Evolutionary conservation across 805 yeast species (phyloP), one percentile per base, ranked within the genome.

Genomic region (Scheffersomyces amazonensis): DNA sequence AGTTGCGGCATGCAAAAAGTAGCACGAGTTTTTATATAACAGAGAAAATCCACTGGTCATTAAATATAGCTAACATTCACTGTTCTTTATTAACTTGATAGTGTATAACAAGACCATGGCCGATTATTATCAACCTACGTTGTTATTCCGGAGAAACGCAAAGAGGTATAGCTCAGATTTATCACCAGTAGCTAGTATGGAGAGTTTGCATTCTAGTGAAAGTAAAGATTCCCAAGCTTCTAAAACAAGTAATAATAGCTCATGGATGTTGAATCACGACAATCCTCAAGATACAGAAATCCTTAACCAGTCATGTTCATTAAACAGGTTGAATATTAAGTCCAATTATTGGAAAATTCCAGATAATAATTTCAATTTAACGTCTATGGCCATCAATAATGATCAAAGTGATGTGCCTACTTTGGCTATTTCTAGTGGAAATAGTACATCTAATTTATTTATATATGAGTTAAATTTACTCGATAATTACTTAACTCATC

Each of bases 391-490:
- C 17, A 43, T 62, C 12, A 53, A 46, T 32, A 36, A 37, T 13
- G 37, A 43, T 6, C 37, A 44, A 24, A 36, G 27, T 9, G 49
- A 46, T 22, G 40, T 52, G n/a, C 70, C 74, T 2, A 61, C 69
- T 11, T 47, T 80, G 27, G 83, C 84, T 2, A 66, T 80, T 15
- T 69, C 81, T 2, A 72, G 79, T 31, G 82, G 75, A 13, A 60
- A 66, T 36, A 23, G 39, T 2, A 55, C 55, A 3, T 64, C 70
- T 32, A 80, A 80, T 46, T 60, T 80, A 34, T 76, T 68, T 44
- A 69, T 80, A 28, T 80, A 76, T 49, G 70, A 70, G 34, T 50
- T 78, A 35, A 71, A 72, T 43, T 40, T 62, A 9, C 46, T 57
- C 2, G 55, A 60, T 22, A 66, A 65, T 42, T 60, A 64, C 30